Evolutionary conservation across 163 green algal species (phyloP), one percentile per base, ranked within the genome.

Genomic region (Volvox carteri): DNA sequence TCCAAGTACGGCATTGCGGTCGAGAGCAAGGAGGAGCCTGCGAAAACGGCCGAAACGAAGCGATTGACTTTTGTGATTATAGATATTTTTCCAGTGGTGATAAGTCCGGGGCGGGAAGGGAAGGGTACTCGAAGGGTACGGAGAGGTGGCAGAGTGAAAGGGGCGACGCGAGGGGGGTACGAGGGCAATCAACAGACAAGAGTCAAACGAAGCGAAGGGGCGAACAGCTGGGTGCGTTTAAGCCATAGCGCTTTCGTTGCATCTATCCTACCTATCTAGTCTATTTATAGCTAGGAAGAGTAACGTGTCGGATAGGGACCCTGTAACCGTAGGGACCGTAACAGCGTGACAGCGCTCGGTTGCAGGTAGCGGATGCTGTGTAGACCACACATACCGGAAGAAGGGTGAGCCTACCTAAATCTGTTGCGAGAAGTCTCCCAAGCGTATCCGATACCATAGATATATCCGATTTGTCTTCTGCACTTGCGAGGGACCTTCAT

Each of bases 1-100:
- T 79, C 81, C 46, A 87, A 58, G 67, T 87, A 87, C 30, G 81
- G 65, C 46, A 70, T 19, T 2, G 81, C 65, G 2, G 0, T 60
- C 4, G 81, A 46, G 19, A 87, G 46, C 30, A 68, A 56, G 21
- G 65, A 72, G 3, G 12, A 56, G 33, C 81, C 81, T 87, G 52
- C 0, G 30, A 9, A 19, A 23, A 67, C 9, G 56, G 56, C 28
- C 5, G 56, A 23, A 5, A 28, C 18, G n/a, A n/a, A n/a, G n/a
- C n/a, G n/a, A n/a, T n/a, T n/a, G n/a, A n/a, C n/a, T n/a, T n/a
- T n/a, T n/a, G n/a, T n/a, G n/a, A n/a, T n/a, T n/a, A n/a, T n/a
- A n/a, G n/a, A n/a, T n/a, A n/a, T n/a, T n/a, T n/a, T n/a, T n/a
- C n/a, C n/a, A n/a, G n/a, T n/a, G 46, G 74, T 33, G 46, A 42